Evolutionary conservation across 108 stramenopile species (phyloP).

Genomic region (Skeletonema tropicum): DNA sequence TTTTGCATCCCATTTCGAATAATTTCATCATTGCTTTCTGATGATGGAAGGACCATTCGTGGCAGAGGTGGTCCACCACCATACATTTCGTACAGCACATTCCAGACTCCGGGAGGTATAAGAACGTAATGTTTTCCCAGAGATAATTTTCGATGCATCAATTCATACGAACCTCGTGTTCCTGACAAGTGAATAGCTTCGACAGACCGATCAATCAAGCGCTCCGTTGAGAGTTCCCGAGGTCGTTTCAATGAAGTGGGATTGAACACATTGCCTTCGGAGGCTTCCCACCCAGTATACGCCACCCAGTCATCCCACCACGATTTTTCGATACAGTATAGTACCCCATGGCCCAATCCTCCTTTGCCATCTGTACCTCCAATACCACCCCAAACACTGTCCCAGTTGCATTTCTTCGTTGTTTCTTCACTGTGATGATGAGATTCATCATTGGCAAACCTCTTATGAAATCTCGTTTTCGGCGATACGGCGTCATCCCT

Average conservation of each 20-base stretch:
- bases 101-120: conserved; percentile 85
- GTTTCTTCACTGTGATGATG: not conserved
- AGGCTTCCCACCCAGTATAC: conserved; percentile 74
- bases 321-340: conserved; percentile 77
- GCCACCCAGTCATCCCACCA: conserved; percentile 87
- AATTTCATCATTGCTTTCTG: conserved; percentile 9
- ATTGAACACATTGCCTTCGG: conserved; percentile 25
- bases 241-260: conserved; percentile 52
- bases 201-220: conserved; percentile 60
- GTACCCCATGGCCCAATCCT: conserved; percentile 74
- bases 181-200: conserved; percentile 61
- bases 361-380: conserved; percentile 82
- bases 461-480: conserved; percentile 26
- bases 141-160: conserved; percentile 50
- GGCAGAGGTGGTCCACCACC: conserved; percentile 90
- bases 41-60: conserved; percentile 65
- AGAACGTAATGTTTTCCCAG: conserved; percentile 66
- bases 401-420: not conserved
- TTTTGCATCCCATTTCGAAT: conserved; percentile 9
- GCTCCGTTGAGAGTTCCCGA: conserved; percentile 67
- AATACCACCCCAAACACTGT: conserved; percentile 71
- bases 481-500: conserved; percentile 8
- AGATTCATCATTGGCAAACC: conserved; percentile 19
- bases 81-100: conserved; percentile 86
- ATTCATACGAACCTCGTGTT: conserved; percentile 78